These are phyloP conservation scores for Xylariaceae sp. DNA, from an alignment of 2,329 filamentous ascomycete genomes.

Conservation along the genomic window DNA sequence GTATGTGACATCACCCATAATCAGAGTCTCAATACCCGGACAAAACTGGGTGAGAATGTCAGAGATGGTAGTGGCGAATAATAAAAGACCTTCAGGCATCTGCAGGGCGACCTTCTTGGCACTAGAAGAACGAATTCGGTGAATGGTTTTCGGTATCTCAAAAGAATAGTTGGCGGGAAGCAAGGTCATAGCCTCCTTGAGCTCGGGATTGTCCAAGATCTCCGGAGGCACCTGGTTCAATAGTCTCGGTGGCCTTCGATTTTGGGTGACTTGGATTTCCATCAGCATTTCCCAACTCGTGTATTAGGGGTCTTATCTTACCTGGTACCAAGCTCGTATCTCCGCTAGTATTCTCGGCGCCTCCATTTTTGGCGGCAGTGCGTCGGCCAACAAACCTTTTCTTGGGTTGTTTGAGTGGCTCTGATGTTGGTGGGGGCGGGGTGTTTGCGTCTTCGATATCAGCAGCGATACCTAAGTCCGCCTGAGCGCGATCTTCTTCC, in stretches of 20 bases:
- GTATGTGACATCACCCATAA: slow-evolving; percentile 99
- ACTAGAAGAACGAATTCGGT: slow-evolving; percentile 76
- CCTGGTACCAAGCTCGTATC: slow-evolving; percentile 67
- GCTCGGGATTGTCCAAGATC: slow-evolving; percentile 77
- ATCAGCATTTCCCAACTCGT: slow-evolving; percentile 4
- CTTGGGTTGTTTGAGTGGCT: slow-evolving; percentile 70
- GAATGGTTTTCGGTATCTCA: slow-evolving; percentile 97
- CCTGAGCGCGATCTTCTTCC: slow-evolving; percentile 71
- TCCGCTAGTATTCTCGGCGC: slow-evolving; percentile 40
- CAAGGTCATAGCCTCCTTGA: slow-evolving; percentile 82
- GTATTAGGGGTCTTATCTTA: slow-evolving; percentile 34
- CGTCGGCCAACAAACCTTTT: slow-evolving; percentile 87
- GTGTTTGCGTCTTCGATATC: slow-evolving; percentile 56
- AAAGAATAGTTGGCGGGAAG: slow-evolving; percentile 97
- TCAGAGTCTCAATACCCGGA: slow-evolving; percentile 83
- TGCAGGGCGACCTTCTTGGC: slow-evolving; percentile 88
- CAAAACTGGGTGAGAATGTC: slow-evolving; percentile 96
- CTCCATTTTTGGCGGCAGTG: slow-evolving; percentile 48
- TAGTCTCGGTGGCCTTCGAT: slow-evolving; percentile 70
- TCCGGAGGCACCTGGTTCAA: slow-evolving; percentile 86
- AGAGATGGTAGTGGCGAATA: slow-evolving; percentile 96
- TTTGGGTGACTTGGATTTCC: slow-evolving; percentile 57
- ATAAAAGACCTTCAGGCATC: slow-evolving; percentile 89
- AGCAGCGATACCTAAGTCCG: slow-evolving; percentile 66
- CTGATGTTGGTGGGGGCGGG: slow-evolving; percentile 23